phyloP scores from a whole-genome alignment of 225 moss, liverwort and hornwort genomes.

The Bryum argenteum region DNA sequence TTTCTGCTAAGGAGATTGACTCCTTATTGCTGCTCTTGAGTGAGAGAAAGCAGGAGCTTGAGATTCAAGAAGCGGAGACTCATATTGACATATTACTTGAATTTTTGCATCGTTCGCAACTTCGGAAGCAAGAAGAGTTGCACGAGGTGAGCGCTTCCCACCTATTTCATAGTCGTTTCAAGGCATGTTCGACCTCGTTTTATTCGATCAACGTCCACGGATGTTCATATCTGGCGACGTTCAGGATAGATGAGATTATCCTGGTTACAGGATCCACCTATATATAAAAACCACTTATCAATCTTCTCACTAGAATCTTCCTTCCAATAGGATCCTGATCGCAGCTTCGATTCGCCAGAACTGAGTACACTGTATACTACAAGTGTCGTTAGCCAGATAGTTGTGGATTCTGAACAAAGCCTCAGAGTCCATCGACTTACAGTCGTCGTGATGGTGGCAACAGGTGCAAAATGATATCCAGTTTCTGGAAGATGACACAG shows the following conservation, averaged over 20 bases:
- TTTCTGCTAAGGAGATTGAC: constrained; percentile 75
- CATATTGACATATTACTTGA: constrained; percentile 74
- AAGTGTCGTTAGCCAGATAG: neutral
- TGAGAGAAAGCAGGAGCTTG: constrained; percentile 75
- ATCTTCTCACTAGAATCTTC: neutral
- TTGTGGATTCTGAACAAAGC: neutral
- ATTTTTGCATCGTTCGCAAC: constrained; percentile 70
- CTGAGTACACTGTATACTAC: neutral
- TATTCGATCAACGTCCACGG: constrained; percentile 10
- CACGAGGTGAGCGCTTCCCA: constrained; percentile 59
- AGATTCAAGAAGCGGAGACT: constrained; percentile 66
- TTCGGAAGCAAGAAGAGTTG: constrained; percentile 66
- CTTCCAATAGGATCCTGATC: neutral
- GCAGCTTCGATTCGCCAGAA: constrained; percentile 4
- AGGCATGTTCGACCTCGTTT: neutral
- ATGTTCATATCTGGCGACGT: constrained; percentile 6
- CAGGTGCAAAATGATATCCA: constrained; percentile 79
- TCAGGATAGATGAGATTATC: constrained; percentile 4
- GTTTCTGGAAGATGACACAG: constrained; percentile 83
- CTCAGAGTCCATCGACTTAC: neutral
- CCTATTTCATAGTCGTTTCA: neutral
- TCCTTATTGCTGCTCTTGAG: constrained; percentile 61
- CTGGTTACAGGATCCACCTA: neutral
- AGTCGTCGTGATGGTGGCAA: neutral
- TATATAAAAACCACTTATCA: constrained; percentile 1